These are phyloP conservation scores for Dictyostelium discoideum DNA, from an alignment of 78 protist species.

Conservation along the genomic window DNA sequence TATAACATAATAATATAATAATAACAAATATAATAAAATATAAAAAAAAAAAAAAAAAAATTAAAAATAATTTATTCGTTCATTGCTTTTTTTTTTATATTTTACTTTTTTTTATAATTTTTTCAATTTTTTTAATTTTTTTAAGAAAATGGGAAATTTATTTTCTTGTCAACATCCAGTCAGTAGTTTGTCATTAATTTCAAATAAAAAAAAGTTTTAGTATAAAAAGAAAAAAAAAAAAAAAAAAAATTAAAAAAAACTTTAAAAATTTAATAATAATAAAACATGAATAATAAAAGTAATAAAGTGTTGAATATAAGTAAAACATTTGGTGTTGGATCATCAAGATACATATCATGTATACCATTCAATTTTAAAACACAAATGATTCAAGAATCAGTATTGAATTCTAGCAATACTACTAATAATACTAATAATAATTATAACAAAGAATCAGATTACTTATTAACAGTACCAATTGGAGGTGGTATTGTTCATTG, in stretches of 20 bases:
- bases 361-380: constrained; percentile 13
- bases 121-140: no score
- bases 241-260: neutral
- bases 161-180: neutral
- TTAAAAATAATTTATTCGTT: no score
- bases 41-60: no score
- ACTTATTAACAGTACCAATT: constrained; percentile 37
- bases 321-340: constrained; percentile 63
- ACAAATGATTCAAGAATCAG: neutral
- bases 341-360: constrained; percentile 74
- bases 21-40: no score
- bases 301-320: neutral
- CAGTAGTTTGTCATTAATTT: neutral
- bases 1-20: no score
- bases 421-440: neutral
- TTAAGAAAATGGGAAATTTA: neutral
- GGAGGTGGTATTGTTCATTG: constrained; percentile 45
- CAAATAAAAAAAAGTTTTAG: no score
- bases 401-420: neutral
- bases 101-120: no score
- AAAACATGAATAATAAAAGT: neutral
- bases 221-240: neutral
- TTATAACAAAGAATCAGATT: neutral
- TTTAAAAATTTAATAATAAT: neutral
- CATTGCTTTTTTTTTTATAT: no score